A percentile compares a stretch with the other conserved stretches of the same genome.
phyloP scores from a whole-genome alignment of 169 alveolate genomes.

The Perkinsus olseni region DNA sequence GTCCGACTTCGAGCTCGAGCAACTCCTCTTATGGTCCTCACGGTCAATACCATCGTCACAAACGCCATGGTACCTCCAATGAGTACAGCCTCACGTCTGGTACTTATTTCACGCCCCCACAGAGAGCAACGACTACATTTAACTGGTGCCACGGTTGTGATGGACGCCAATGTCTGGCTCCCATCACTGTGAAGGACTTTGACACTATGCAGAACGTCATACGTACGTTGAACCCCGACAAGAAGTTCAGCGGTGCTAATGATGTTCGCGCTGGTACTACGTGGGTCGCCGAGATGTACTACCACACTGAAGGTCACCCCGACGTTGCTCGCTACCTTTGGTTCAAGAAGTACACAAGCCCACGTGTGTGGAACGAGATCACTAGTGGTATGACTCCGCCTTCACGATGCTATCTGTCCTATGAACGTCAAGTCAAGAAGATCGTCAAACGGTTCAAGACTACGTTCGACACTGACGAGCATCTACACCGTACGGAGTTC shows the following conservation, averaged over 20 bases:
- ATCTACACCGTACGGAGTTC: background rate
- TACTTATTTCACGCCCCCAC: background rate
- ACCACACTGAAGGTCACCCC: background rate
- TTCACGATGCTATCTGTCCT: background rate
- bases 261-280: background rate
- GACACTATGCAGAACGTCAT: background rate
- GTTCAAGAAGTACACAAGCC: background rate
- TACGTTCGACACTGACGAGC: background rate
- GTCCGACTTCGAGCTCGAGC: too few relatives aligned
- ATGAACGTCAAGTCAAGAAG: background rate
- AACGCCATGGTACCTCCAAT: background rate
- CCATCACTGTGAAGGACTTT: background rate
- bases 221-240: background rate
- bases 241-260: background rate
- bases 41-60: background rate
- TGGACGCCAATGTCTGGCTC: background rate
- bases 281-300: background rate
- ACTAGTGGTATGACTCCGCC: background rate
- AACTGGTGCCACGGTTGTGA: background rate
- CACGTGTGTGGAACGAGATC: background rate
- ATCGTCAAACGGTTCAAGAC: background rate
- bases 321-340: background rate
- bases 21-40: background rate
- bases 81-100: background rate
- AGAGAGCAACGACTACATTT: background rate